phyloP scores from a whole-genome alignment of 495 filamentous ascomycete genomes.

The Xylaria telfairii region DNA sequence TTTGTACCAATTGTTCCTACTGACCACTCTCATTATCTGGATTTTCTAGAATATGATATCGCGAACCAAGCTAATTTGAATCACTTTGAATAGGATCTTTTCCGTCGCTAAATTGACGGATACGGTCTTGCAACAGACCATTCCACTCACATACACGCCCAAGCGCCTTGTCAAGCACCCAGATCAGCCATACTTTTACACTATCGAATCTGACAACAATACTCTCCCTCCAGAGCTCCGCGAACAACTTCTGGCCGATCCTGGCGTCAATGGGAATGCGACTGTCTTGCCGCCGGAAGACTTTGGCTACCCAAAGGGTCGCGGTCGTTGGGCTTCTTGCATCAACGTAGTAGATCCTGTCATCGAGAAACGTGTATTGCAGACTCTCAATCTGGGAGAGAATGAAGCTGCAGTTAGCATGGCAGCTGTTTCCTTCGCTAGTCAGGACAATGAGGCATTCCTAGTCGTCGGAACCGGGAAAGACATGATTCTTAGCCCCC shows the following conservation, averaged over 20 bases:
- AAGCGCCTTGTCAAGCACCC: conserved; percentile 87
- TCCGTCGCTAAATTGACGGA: conserved; percentile 84
- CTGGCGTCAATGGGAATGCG: conserved; percentile 71
- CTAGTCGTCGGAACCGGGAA: conserved; percentile 92
- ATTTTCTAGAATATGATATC: conserved; percentile 30
- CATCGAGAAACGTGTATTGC: conserved; percentile 71
- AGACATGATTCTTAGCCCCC: conserved; percentile 79
- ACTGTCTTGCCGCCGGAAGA: conserved; percentile 75
- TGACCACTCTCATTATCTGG: conserved; percentile 40
- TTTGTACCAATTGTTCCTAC: conserved; percentile 63
- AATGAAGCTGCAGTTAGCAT: conserved; percentile 93
- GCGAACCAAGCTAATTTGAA: conserved; percentile 58
- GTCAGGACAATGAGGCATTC: conserved; percentile 88
- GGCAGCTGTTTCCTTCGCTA: conserved; percentile 81
- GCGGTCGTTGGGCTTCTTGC: conserved; percentile 92
- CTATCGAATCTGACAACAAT: conserved; percentile 91
- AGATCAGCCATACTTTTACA: conserved; percentile 87
- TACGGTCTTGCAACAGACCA: conserved; percentile 86
- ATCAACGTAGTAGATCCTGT: conserved; percentile 89
- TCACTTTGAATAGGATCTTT: conserved; percentile 82
- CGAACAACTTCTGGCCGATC: conserved; percentile 69
- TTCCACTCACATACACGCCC: conserved; percentile 89
- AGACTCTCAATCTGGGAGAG: conserved; percentile 78
- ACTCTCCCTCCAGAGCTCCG: conserved; percentile 78
- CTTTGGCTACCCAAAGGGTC: conserved; percentile 85